These are phyloP conservation scores for Globisporangium solare DNA, from an alignment of 352 stramenopile species.

Conservation along the genomic window DNA sequence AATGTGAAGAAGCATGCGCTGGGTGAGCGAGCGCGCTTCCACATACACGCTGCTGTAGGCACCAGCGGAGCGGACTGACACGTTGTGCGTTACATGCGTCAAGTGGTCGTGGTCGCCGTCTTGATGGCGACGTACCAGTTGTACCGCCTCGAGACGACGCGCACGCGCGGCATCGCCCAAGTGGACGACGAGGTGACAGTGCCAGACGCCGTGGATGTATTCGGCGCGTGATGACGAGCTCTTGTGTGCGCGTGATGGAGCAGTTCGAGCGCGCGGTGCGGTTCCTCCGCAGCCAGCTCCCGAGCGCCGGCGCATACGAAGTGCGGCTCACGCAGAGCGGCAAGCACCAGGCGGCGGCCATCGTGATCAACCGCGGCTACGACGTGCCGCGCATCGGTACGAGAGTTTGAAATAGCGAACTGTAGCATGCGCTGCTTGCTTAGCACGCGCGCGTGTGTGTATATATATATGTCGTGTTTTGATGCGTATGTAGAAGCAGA, in stretches of 20 bases:
- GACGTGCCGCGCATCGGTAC: constrained; percentile 52
- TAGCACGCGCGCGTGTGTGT: too few relatives aligned
- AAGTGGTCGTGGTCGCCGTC: constrained; percentile 58
- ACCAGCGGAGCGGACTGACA: too few relatives aligned
- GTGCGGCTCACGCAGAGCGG: constrained; percentile 30
- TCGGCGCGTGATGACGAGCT: not conserved
- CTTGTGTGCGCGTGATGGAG: not conserved
- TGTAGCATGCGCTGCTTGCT: not conserved
- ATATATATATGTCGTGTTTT: too few relatives aligned
- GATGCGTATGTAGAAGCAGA: constrained; percentile 35
- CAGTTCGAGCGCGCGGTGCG: constrained; percentile 51
- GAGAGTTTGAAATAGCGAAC: not conserved
- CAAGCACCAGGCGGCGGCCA: constrained; percentile 23
- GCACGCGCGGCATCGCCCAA: constrained; percentile 17
- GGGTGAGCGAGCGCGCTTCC: too few relatives aligned
- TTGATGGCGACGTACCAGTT: constrained; percentile 59
- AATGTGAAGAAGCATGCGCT: constrained; percentile 35
- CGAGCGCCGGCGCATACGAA: constrained; percentile 37
- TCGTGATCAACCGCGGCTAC: constrained; percentile 57
- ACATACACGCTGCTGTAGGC: too few relatives aligned
- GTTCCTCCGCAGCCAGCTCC: constrained; percentile 37
- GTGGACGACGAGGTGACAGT: constrained; percentile 39
- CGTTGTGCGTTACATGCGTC: not conserved
- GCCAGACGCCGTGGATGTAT: not conserved
- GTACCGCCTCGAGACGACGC: constrained; percentile 43